These are phyloP conservation scores for Huiozyma sinensis DNA, from an alignment of 805 yeast species.

Conservation along the genomic window DNA sequence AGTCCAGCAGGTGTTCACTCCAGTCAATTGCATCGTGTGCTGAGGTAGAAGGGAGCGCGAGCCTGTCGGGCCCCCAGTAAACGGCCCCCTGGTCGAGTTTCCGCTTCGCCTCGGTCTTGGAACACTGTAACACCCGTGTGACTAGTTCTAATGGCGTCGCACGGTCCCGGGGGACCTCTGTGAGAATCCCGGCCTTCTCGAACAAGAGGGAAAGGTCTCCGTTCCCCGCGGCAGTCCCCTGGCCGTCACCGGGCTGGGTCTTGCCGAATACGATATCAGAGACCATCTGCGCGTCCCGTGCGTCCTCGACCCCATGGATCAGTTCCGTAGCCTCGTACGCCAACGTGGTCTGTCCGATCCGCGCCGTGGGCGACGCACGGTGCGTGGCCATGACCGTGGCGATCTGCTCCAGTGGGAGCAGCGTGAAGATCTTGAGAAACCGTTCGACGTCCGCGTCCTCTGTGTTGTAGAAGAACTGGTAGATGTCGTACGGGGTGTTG, in stretches of 20 bases:
- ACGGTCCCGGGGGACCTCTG: slow-evolving; percentile 15
- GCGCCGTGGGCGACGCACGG: slow-evolving; percentile 46
- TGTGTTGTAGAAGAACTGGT: slow-evolving; percentile 73
- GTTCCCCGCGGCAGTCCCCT: slow-evolving; percentile 21
- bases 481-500: slow-evolving; percentile 72
- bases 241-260: slow-evolving; percentile 61
- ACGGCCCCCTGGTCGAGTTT: slow-evolving; percentile 62
- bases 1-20: slow-evolving; percentile 45
- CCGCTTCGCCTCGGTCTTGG: slow-evolving; percentile 49
- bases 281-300: slow-evolving; percentile 62
- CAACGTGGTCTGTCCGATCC: slow-evolving; percentile 56
- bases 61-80: slow-evolving; percentile 54
- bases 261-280: slow-evolving; percentile 81
- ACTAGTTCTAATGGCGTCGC: slow-evolving; percentile 43
- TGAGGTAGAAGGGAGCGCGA: slow-evolving; percentile 6
- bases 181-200: slow-evolving; percentile 14
- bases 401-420: slow-evolving; percentile 57
- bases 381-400: slow-evolving; percentile 45
- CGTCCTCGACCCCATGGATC: slow-evolving; percentile 60
- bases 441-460: slow-evolving; percentile 66
- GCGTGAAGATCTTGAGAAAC: slow-evolving; percentile 66
- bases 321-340: slow-evolving; percentile 82
- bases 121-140: slow-evolving; percentile 31
- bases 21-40: slow-evolving; percentile 37
- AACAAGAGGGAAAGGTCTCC: slow-evolving; percentile 11